Base-by-base conservation (phyloP, 306 rosid genomes). In the Medicago lupulina region DNA sequence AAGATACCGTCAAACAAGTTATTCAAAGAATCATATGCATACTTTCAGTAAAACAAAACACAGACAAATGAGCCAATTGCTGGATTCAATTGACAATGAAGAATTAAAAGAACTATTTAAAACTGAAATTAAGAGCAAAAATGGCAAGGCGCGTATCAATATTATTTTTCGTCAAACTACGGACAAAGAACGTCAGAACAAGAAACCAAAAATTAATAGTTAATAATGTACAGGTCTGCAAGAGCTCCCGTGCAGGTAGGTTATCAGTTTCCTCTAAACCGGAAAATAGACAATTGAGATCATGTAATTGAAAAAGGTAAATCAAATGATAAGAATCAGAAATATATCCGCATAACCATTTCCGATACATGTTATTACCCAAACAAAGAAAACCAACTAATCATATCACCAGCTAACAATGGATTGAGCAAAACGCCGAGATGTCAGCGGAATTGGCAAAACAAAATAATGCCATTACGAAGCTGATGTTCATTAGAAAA, bases 301-400 rank as follows among this genome's bases (percentile, higher is more conserved):
- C 70, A 66, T 17, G 34, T 71, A 43, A 31, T 34, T 51, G 10
- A 73, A 47, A 61, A 69, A 39, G 50, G 11, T 23, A 43, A 61
- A 60, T 8, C 14, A 62, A 63, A 57, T 21, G 25, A 16, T 23
- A 78, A 28, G 41, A 49, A 46, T 12, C 28, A 67, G 51, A 72
- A 63, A 44, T 44, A 40, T 25, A 44, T 63, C 64, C 0, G 21
- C 19, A 1, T 9, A 76, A 76, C 15, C 64, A 66, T 53, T 76
- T 67, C 74, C 46, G 61, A 47, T 18, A 41, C 77, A 11, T 78
- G 53, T 66, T 41, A 81, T 71, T 75, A 53, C 71, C 67, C 66
- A 23, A 65, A 57, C 73, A 73, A 57, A 64, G 69, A 6, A 78
- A 81, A 70, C 25, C 40, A 43, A 49, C 21, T 58, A 31, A 57